Percentiles rank a stretch among this genome's conserved stretches.
phyloP scores from a whole-genome alignment of 768 basidiomycete species.

The Sporobolomyces phaffii region DNA sequence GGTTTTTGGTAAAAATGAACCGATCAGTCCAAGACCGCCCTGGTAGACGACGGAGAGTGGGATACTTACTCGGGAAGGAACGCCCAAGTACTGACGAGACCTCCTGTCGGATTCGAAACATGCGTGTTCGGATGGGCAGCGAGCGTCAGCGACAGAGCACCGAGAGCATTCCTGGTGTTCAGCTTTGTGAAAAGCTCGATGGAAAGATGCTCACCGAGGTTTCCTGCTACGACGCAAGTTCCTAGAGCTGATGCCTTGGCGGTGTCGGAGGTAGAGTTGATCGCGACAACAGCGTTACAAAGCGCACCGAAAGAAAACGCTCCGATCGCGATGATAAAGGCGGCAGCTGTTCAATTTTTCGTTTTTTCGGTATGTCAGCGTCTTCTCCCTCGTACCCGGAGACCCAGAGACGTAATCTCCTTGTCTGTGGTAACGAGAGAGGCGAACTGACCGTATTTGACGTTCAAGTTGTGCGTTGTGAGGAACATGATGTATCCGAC shows the following conservation, averaged over 20 bases:
- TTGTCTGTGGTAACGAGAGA: not conserved
- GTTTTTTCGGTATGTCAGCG: too few relatives aligned
- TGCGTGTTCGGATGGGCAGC: too few relatives aligned
- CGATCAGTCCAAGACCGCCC: too few relatives aligned
- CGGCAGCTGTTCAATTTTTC: slow-evolving; percentile 10
- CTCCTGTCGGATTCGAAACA: too few relatives aligned
- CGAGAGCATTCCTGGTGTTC: too few relatives aligned
- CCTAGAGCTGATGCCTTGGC: slow-evolving; percentile 35
- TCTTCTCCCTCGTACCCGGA: too few relatives aligned
- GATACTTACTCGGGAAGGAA: slow-evolving; percentile 3
- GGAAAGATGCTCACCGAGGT: slow-evolving; percentile 36
- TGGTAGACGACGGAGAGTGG: too few relatives aligned
- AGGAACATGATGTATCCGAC: slow-evolving; percentile 38
- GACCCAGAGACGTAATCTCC: too few relatives aligned
- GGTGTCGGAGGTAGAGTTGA: slow-evolving; percentile 39
- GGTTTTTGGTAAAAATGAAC: too few relatives aligned
- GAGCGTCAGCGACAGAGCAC: too few relatives aligned
- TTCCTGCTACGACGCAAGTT: slow-evolving; percentile 38
- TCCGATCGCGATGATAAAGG: slow-evolving; percentile 26
- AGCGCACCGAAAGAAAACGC: slow-evolving; percentile 33
- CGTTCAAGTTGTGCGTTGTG: slow-evolving; percentile 3
- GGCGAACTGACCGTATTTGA: slow-evolving; percentile 20
- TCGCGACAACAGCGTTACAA: slow-evolving; percentile 34
- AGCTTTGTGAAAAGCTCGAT: too few relatives aligned
- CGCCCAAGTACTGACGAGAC: too few relatives aligned